Base-by-base conservation (phyloP, 371 early-diverging fungal genomes). In the Mortierella sp. region DNA sequence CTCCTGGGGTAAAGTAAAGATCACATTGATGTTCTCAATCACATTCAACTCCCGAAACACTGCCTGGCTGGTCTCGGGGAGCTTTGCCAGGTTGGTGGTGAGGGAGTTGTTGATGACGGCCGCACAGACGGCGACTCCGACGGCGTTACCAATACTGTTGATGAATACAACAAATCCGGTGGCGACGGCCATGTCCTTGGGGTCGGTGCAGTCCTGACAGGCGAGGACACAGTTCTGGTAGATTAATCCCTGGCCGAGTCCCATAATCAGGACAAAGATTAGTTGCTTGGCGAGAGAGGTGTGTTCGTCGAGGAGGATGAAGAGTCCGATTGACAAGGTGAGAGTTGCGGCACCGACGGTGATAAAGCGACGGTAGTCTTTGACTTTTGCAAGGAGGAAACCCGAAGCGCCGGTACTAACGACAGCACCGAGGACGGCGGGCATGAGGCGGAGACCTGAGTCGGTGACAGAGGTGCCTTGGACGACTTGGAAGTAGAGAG, bases 401-500 rank as follows among this genome's bases (percentile, higher is more conserved):
- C 72, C 76, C 1, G 80, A 65, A 0, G 47, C 16, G 10, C 72
- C 71, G 1, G 72, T 74, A 47, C 72, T 71, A 44, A 80, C n/a
- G 16, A 72, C 73, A 7, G 70, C 58, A 2, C 77, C 85, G 3
- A 81, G 31, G 14, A 75, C 38, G 47, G 57, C 57, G 1, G 87
- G 83, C 55, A 82, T 71, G 71, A 80, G 50, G 16, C 76, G 58
- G 5, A 92, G 83, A 45, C 93, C 93, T 0, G 90, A 90, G 84
- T 85, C 88, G 70, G 89, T 93, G 48, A 92, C 91, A 38, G 84
- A 79, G 54, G 89, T 90, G 1, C 75, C 74, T 70, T 78, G 38
- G 58, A 84, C 80, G 63, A 70, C 54, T 45, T 94, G 95, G 84
- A 95, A 95, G 89, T 93, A 97, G 8, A 95, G 83, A 13, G 94